Base-by-base conservation (phyloP, 1,139 yeast genomes). In the Blastobotrys elegans region DNA sequence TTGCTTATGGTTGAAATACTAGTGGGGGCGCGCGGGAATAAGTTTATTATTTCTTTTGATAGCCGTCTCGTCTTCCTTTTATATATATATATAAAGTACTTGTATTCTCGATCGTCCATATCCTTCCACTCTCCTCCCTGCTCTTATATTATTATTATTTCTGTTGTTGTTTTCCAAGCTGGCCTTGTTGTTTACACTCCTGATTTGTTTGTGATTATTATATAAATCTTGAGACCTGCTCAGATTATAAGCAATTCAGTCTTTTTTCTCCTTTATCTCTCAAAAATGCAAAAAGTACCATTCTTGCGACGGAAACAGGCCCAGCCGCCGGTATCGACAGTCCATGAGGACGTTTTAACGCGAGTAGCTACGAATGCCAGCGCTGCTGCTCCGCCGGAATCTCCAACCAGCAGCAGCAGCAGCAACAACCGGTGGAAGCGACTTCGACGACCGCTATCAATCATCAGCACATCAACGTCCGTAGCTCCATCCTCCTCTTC, bases 401-500 rank as follows among this genome's bases (percentile, higher is more conserved):
- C 46, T 18, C 16, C 24, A 17, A 34, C 38, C 10, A 34, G 11
- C 26, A 34, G 38, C 18, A 3, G 21, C 2, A 30, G 29, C 24
- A 34, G 38, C 18, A 4, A 17, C 3, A 34, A 36, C 20, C 40
- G 40, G 6, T 45, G 44, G 44, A 27, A 33, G 16, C 39, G 50
- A 20, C 35, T 47, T n/a, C 31, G 44, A 24, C 41, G 50, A 29
- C 50, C 50, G 11, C 34, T 47, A 34, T 39, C 45, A 10, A 43
- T 47, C 34, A 47, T 47, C n/a, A 14, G 39, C 14, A 26, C 47
- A 2, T n/a, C 36, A 4, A 20, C 44, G 14, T 31, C 37, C 22
- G 13, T 8, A 8, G 17, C 18, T 4, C 3, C 11, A 22, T 21
- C 42, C 22, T 18, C 17, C 20, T 18, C 18, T 4, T 5, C 18